Evolutionary conservation across 768 basidiomycete genomes (phyloP).

Genomic region (Suillus brevipes): DNA sequence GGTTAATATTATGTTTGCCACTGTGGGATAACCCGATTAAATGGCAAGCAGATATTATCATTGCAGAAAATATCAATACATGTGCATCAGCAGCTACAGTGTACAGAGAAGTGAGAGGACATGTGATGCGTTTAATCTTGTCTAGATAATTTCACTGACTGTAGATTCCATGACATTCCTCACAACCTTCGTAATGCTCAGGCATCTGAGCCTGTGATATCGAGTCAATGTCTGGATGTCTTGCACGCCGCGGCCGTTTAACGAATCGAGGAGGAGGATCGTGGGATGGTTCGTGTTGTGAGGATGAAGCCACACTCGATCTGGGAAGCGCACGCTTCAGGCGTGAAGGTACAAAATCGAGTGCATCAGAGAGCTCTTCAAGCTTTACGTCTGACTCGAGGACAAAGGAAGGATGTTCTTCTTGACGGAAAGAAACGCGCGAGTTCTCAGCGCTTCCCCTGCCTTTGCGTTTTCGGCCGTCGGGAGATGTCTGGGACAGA

Average conservation of each 20-base stretch:
- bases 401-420: not conserved
- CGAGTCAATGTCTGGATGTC: slow-evolving; percentile 17
- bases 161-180: not conserved
- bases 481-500: not conserved
- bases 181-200: not conserved
- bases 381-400: not conserved
- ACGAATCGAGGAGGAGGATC: slow-evolving; percentile 8
- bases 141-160: not conserved
- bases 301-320: slow-evolving; percentile 15
- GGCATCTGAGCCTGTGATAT: not conserved
- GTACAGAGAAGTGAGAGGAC: not conserved
- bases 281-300: slow-evolving; percentile 4
- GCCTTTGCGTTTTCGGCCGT: slow-evolving; percentile 8
- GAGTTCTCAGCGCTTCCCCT: not conserved
- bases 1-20: not conserved
- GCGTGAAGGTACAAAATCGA: slow-evolving; percentile 3
- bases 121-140: not conserved
- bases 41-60: not conserved
- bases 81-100: not conserved
- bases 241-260: slow-evolving; percentile 28
- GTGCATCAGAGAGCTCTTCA: not conserved
- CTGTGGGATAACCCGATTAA: not conserved
- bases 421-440: not conserved
- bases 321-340: slow-evolving; percentile 32
- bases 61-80: not conserved